Percentiles rank a stretch among this genome's conserved stretches.
Conservation (phyloP, 805 yeast species). For the Hanseniaspora hatyaiensis region DNA sequence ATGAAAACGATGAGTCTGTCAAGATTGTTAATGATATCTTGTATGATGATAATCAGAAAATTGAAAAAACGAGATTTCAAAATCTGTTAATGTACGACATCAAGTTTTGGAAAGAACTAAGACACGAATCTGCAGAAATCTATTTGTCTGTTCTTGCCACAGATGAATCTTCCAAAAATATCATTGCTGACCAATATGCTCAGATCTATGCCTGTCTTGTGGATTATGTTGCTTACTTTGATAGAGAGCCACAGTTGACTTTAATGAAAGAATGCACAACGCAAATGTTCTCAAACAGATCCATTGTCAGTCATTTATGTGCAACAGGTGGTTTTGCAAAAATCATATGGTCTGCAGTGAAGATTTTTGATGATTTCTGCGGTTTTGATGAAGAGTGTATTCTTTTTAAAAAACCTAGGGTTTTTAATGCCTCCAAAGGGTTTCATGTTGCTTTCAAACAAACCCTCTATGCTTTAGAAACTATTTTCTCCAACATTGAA, state of each 20-base stretch:
- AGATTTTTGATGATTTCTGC: slow-evolving; percentile 35
- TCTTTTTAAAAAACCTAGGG: slow-evolving; percentile 29
- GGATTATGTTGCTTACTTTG: slow-evolving; percentile 44
- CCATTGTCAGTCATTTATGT: slow-evolving; percentile 27
- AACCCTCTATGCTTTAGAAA: slow-evolving; percentile 29
- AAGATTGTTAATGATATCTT: neutral
- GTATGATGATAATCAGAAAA: slow-evolving; percentile 10
- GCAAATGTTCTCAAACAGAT: slow-evolving; percentile 61
- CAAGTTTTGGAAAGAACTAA: slow-evolving; percentile 42
- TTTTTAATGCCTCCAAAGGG: slow-evolving; percentile 29
- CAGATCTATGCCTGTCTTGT: slow-evolving; percentile 43
- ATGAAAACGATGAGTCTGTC: neutral
- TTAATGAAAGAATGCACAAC: slow-evolving; percentile 62
- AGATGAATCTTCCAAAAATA: slow-evolving; percentile 36
- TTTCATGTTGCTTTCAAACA: slow-evolving; percentile 29
- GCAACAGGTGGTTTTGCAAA: slow-evolving; percentile 1
- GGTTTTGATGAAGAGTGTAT: slow-evolving; percentile 30
- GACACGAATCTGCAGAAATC: slow-evolving; percentile 39
- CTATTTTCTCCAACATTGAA: slow-evolving; percentile 28
- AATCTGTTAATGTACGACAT: slow-evolving; percentile 46
- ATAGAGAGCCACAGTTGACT: slow-evolving; percentile 80
- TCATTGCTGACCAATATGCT: slow-evolving; percentile 43
- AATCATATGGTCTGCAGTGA: slow-evolving; percentile 38
- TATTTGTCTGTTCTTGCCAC: slow-evolving; percentile 48
- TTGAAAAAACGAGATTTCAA: slow-evolving; percentile 42